Evolutionary conservation across 805 yeast species (phyloP).

Genomic region (Sugiyamaella lignohabitans): DNA sequence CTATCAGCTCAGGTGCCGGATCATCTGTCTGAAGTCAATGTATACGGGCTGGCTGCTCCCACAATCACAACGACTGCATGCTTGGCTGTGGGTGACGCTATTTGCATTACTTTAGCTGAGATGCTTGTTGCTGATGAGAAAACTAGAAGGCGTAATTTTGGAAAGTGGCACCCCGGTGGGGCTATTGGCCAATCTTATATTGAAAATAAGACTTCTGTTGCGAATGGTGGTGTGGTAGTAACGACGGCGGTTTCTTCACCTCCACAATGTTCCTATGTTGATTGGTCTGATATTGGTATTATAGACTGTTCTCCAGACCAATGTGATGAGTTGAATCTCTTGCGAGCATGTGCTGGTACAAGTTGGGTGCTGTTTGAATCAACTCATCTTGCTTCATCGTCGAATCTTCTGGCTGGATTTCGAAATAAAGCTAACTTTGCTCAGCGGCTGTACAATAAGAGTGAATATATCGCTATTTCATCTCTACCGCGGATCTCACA

Average conservation of each 20-base stretch:
- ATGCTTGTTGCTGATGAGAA: constrained; percentile 50
- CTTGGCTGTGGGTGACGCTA: constrained; percentile 70
- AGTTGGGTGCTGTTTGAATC: constrained; percentile 9
- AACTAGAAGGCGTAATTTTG: constrained; percentile 51
- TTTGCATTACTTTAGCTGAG: constrained; percentile 67
- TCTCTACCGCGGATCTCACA: background rate
- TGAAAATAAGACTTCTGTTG: background rate
- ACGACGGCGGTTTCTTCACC: background rate
- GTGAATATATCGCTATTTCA: background rate
- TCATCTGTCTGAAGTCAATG: constrained; percentile 48
- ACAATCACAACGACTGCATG: constrained; percentile 77
- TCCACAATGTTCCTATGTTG: background rate
- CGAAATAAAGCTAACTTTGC: background rate
- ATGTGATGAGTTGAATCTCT: constrained; percentile 18
- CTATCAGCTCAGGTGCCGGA: constrained; percentile 58
- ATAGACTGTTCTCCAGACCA: constrained; percentile 12
- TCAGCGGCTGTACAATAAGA: no score
- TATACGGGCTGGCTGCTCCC: constrained; percentile 83
- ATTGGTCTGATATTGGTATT: constrained; percentile 16
- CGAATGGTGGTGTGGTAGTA: background rate
- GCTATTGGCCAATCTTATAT: constrained; percentile 59
- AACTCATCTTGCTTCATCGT: background rate
- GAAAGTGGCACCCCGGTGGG: constrained; percentile 84
- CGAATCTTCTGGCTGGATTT: background rate
- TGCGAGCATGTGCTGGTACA: constrained; percentile 20